Evolutionary conservation across 169 alveolate species (phyloP), one percentile per base, ranked within the genome.

Genomic region (Amoebophrya sp.): DNA sequence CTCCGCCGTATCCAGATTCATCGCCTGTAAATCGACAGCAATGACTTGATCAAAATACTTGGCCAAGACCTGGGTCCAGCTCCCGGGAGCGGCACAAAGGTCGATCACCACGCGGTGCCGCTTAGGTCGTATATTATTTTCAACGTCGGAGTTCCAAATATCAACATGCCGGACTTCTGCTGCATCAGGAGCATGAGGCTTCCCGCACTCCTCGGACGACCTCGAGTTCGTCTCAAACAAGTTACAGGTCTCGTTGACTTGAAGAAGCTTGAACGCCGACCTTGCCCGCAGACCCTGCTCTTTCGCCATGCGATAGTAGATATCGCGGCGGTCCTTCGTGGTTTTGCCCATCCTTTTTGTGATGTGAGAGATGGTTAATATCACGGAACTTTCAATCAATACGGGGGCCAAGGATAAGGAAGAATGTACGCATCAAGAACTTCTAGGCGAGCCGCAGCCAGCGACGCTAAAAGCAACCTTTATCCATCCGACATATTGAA

Each of bases 261-360:
- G 97, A 39, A 97, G 93, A 53, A 98, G 93, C 92, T 98, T 98
- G 94, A 96, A 98, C 18, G 99, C 99, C 90, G 99, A 97, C 93
- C 99, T 94, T 0, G 99, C 99, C 77, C 99, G 94, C 93, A 94
- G 98, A 39, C 99, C 99, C 89, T 97, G 98, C 93, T 97, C 99
- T 94, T 98, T 98, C 77, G 99, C 99, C 92, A 96, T 96, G 89
- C 99, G 95, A 94, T 98, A 98, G 94, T 97, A 98, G 54, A 98
- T 96, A 94, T 98, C 99, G 95, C 98, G 66, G 29, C 18, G 7
- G 18, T 47, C 66, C 66, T 47, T 47, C 66, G 66, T 47, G 7
- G 66, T 47, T 47, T 18, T 7, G 66, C 66, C 66, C 66, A 47
- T 47, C 18, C 18, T 47, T 7, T 12, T 7, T 47, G 7, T 47